Percentiles rank a stretch among this genome's conserved stretches.
Evolutionary conservation across 2,329 filamentous ascomycete species (phyloP).

Genomic region (Arthrobotrys conoides): DNA sequence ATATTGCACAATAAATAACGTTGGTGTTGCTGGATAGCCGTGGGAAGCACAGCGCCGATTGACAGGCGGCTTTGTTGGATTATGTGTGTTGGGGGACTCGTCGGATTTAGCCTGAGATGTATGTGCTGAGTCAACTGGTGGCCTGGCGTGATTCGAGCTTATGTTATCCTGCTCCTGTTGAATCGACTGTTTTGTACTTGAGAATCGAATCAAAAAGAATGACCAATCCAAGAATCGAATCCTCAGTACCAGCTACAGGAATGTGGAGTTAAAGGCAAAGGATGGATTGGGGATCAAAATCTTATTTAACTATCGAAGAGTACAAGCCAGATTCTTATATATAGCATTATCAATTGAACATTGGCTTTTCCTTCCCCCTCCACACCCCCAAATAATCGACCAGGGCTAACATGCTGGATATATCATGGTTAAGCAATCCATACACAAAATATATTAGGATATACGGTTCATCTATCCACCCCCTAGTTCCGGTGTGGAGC

Average conservation of each 20-base stretch:
- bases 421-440: conserved; percentile 3
- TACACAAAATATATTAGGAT: conserved; percentile 28
- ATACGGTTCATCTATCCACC: conserved; percentile 3
- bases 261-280: not conserved
- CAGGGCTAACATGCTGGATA: not conserved
- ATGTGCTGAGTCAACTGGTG: not conserved
- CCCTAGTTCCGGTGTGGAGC: conserved; percentile 40
- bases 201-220: not conserved
- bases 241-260: not conserved
- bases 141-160: conserved; percentile 9
- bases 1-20: conserved; percentile 11
- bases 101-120: conserved; percentile 15
- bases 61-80: conserved; percentile 1
- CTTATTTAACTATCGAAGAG: not conserved
- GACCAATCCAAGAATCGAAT: not conserved
- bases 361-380: not conserved
- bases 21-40: not conserved
- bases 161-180: not conserved
- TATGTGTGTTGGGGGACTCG: conserved; percentile 15
- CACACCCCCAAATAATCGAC: conserved; percentile 33
- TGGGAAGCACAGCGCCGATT: not conserved
- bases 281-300: not conserved
- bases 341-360: conserved; percentile 26
- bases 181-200: no score
- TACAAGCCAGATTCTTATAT: conserved; percentile 13